These are phyloP conservation scores for Ascochyta pisi DNA, from an alignment of 2,329 filamentous ascomycete species.

Conservation along the genomic window DNA sequence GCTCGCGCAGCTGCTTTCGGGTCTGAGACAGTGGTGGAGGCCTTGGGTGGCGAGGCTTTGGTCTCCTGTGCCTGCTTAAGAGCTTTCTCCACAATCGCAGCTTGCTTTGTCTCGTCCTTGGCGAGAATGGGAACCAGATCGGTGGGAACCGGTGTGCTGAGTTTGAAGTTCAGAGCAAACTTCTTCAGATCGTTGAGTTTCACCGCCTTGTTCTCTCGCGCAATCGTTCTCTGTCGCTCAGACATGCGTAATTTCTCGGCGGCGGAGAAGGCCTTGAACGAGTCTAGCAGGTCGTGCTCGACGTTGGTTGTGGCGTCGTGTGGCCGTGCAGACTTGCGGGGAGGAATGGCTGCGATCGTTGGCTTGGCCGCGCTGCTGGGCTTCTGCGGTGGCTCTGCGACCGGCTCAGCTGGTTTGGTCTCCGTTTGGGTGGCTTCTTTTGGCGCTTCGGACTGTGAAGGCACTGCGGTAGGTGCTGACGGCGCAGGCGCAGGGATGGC, in stretches of 20 bases:
- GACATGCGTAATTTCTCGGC: constrained; percentile 66
- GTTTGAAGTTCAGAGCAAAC: constrained; percentile 92
- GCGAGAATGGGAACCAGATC: constrained; percentile 95
- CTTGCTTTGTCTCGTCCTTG: constrained; percentile 94
- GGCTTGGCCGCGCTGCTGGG: constrained; percentile 40
- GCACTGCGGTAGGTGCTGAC: background rate
- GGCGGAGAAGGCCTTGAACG: constrained; percentile 70
- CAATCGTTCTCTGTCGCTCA: constrained; percentile 62
- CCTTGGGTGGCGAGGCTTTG: constrained; percentile 47
- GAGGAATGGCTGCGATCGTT: constrained; percentile 31
- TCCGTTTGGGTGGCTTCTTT: constrained; percentile 30
- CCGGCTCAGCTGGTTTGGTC: constrained; percentile 31
- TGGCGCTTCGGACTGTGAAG: constrained; percentile 23
- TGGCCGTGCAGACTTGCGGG: constrained; percentile 49
- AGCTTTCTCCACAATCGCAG: constrained; percentile 89
- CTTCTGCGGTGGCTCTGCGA: constrained; percentile 36
- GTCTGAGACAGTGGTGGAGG: constrained; percentile 51
- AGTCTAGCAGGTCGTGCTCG: constrained; percentile 66
- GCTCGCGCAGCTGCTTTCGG: constrained; percentile 43
- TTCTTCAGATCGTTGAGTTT: constrained; percentile 95
- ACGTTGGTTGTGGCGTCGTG: constrained; percentile 66
- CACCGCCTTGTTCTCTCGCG: constrained; percentile 79
- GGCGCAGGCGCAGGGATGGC: constrained; percentile 15
- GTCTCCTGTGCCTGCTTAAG: constrained; percentile 72
- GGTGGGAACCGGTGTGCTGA: constrained; percentile 87